Conservation (phyloP, 2,329 filamentous ascomycete genomes). For the Bertia moriformis region DNA sequence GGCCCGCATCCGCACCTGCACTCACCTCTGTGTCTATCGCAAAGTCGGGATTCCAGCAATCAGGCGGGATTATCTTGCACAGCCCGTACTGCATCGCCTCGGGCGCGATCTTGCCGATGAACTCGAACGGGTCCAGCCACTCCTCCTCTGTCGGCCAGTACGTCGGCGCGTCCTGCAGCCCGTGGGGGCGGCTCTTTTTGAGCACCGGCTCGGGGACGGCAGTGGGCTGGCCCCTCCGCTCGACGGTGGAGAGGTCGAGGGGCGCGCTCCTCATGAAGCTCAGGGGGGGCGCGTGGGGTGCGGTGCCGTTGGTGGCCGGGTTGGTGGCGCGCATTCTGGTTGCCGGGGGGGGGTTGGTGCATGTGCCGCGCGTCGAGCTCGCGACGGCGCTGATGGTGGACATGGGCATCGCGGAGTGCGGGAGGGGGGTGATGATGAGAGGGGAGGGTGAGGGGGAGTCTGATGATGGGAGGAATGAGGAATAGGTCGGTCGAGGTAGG, state of each 20-base stretch:
- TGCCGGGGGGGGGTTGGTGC: background rate
- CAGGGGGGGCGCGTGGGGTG: background rate
- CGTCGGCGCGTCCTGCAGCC: slow-evolving; percentile 75
- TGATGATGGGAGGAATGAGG: too few species aligned
- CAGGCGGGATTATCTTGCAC: slow-evolving; percentile 88
- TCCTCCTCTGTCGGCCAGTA: slow-evolving; percentile 84
- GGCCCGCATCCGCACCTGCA: slow-evolving; percentile 1
- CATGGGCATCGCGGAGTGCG: background rate
- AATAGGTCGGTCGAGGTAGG: too few species aligned
- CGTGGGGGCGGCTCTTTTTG: slow-evolving; percentile 65
- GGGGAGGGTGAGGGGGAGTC: background rate
- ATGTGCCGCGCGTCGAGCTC: background rate
- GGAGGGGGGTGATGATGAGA: background rate
- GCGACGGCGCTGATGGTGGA: background rate
- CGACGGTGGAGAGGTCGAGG: slow-evolving; percentile 77
- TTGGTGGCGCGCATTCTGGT: background rate
- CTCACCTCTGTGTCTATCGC: slow-evolving; percentile 91
- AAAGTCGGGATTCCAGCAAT: slow-evolving; percentile 86
- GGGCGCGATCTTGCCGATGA: slow-evolving; percentile 78
- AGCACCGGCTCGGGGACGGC: slow-evolving; percentile 62
- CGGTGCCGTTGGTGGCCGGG: background rate
- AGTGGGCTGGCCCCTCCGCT: slow-evolving; percentile 72
- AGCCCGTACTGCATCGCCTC: slow-evolving; percentile 82
- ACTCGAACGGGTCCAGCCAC: slow-evolving; percentile 85
- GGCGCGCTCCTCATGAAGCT: slow-evolving; percentile 22